Conservation (phyloP, 148 eudicot genomes). For the Silene uniflora region DNA sequence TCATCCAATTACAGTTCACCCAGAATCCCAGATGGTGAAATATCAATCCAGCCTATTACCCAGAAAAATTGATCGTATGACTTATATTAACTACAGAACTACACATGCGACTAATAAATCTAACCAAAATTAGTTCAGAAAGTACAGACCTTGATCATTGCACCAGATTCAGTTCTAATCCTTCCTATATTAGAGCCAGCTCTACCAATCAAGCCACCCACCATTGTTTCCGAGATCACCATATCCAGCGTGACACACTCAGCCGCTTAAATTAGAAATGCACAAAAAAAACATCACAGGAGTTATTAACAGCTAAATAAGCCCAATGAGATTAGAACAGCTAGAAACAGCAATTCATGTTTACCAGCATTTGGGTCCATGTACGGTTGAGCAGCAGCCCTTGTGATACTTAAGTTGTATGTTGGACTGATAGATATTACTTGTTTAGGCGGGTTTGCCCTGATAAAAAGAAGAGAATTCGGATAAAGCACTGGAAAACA, state of each 20-base stretch:
- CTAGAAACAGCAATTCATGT: conserved; percentile 21
- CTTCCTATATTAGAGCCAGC: conserved; percentile 82
- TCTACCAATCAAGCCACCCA: conserved; percentile 90
- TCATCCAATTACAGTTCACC: too few relatives aligned
- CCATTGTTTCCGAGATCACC: conserved; percentile 68
- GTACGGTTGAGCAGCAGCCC: conserved; percentile 50
- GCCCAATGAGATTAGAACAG: conserved; percentile 12
- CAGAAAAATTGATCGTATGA: neutral
- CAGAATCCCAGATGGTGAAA: too few relatives aligned
- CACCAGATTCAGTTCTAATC: conserved; percentile 88
- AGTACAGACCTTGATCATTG: conserved; percentile 67
- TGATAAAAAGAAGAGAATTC: conserved; percentile 22
- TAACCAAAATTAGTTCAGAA: conserved; percentile 11
- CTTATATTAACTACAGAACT: neutral
- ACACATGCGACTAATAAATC: neutral
- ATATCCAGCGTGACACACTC: conserved; percentile 66
- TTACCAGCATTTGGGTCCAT: conserved; percentile 82
- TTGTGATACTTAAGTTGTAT: conserved; percentile 48
- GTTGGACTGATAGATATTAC: conserved; percentile 82
- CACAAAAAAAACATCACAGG: conserved; percentile 29
- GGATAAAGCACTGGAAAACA: neutral
- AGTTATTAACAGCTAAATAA: conserved; percentile 18
- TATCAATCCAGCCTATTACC: too few relatives aligned
- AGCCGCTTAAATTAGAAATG: conserved; percentile 54
- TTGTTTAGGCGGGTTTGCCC: conserved; percentile 86